phyloP scores from a whole-genome alignment of 2,329 filamentous ascomycete genomes.

The Colletotrichum gloeosporioides region DNA sequence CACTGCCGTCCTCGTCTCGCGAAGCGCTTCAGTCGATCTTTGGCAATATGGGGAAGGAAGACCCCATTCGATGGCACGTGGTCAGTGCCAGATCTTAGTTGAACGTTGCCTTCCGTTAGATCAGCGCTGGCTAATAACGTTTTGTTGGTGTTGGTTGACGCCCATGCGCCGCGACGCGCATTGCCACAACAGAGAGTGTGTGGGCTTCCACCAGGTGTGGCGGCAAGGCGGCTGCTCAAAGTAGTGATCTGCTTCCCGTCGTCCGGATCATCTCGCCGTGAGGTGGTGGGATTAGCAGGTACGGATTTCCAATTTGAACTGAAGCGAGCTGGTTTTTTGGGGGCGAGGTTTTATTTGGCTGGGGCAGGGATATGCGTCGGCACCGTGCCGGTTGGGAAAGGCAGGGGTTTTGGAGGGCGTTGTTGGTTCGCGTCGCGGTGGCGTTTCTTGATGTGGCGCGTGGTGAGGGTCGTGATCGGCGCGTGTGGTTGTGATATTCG shows the following conservation, averaged over 20 bases:
- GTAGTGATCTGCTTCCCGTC: slow-evolving; percentile 9
- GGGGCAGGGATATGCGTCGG: neutral
- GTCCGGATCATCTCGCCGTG: neutral
- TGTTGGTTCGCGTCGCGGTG: neutral
- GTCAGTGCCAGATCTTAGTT: neutral
- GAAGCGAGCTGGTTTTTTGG: neutral
- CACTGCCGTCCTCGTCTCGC: neutral
- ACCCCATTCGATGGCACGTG: neutral
- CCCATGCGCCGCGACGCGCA: neutral
- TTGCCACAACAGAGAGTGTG: neutral
- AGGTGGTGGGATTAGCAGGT: neutral
- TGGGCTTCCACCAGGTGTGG: neutral
- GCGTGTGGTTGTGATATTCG: neutral
- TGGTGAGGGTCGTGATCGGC: neutral
- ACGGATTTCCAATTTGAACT: neutral
- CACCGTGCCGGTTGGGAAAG: neutral
- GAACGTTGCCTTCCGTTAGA: neutral
- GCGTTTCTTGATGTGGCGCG: neutral
- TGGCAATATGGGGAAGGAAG: neutral
- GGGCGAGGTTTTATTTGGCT: neutral
- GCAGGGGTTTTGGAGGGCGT: neutral
- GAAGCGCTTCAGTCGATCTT: neutral
- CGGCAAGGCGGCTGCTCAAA: neutral
- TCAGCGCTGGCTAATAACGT: neutral
- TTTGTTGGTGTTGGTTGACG: neutral